phyloP scores from a whole-genome alignment of 495 filamentous ascomycete species.

The Penicillium soppii region DNA sequence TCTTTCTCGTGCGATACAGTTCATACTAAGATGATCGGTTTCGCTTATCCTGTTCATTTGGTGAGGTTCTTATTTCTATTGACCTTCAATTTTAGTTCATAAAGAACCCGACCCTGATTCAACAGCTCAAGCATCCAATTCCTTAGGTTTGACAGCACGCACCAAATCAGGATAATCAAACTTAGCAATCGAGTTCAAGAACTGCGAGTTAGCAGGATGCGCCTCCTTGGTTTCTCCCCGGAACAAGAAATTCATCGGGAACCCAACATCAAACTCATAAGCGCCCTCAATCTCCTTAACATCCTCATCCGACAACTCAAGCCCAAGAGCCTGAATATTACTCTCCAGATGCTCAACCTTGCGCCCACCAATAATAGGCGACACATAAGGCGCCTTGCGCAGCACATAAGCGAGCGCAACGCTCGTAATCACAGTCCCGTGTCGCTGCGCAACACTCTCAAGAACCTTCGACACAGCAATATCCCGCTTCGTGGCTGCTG shows the following conservation, averaged over 20 bases:
- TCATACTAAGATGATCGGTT: too few species aligned
- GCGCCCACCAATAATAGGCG: conserved; percentile 68
- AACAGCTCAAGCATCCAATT: conserved; percentile 12
- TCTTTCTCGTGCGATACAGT: not conserved
- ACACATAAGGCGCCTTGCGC: conserved; percentile 74
- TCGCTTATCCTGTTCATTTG: too few species aligned
- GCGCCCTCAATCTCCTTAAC: conserved; percentile 64
- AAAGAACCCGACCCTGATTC: not conserved
- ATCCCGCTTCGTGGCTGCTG: conserved; percentile 11
- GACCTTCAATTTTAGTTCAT: not conserved
- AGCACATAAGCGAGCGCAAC: conserved; percentile 70
- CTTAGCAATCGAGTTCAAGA: conserved; percentile 17
- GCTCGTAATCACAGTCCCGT: conserved; percentile 47
- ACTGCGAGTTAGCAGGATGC: conserved; percentile 14
- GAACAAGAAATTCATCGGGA: conserved; percentile 54
- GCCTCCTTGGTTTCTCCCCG: conserved; percentile 17
- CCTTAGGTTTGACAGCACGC: conserved; percentile 16
- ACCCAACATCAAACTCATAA: conserved; percentile 60
- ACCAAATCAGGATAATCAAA: conserved; percentile 26
- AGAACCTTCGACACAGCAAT: conserved; percentile 52
- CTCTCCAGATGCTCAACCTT: conserved; percentile 64
- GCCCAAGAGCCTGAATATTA: conserved; percentile 65
- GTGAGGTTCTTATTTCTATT: too few species aligned
- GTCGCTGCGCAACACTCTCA: conserved; percentile 58
- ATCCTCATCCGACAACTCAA: conserved; percentile 59